A percentile compares a stretch with the other conserved stretches of the same genome.
Conservation (phyloP, 768 basidiomycete species). For the Tulasnella sp. region DNA sequence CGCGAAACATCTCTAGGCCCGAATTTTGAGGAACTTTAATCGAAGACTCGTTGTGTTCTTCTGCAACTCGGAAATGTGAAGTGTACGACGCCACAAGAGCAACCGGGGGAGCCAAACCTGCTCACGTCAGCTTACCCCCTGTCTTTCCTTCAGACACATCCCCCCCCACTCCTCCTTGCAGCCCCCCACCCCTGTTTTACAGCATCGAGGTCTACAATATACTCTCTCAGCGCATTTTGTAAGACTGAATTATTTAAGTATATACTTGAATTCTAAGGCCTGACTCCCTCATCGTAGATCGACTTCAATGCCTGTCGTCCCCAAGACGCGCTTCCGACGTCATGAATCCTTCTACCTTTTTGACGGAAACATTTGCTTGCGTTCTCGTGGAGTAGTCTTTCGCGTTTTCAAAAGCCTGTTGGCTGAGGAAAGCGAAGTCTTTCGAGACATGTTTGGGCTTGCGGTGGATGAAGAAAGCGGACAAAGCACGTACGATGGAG, state of each 20-base stretch:
- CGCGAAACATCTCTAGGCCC: too few relatives aligned
- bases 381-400: neutral
- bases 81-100: too few relatives aligned
- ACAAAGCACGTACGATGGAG: neutral
- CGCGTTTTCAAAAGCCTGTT: neutral
- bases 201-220: too few relatives aligned
- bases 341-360: neutral
- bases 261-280: neutral
- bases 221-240: too few relatives aligned
- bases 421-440: slow-evolving; percentile 13
- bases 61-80: too few relatives aligned
- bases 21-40: too few relatives aligned
- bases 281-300: neutral
- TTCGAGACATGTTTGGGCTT: slow-evolving; percentile 5
- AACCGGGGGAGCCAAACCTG: too few relatives aligned
- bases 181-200: too few relatives aligned
- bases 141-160: too few relatives aligned
- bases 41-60: too few relatives aligned
- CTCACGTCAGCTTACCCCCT: too few relatives aligned
- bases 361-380: slow-evolving; percentile 6
- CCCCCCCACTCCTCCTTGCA: too few relatives aligned
- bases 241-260: neutral
- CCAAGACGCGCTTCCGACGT: neutral
- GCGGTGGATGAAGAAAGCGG: neutral
- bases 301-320: neutral